phyloP scores from a whole-genome alignment of 805 yeast genomes.

The Myxozyma udenii region DNA sequence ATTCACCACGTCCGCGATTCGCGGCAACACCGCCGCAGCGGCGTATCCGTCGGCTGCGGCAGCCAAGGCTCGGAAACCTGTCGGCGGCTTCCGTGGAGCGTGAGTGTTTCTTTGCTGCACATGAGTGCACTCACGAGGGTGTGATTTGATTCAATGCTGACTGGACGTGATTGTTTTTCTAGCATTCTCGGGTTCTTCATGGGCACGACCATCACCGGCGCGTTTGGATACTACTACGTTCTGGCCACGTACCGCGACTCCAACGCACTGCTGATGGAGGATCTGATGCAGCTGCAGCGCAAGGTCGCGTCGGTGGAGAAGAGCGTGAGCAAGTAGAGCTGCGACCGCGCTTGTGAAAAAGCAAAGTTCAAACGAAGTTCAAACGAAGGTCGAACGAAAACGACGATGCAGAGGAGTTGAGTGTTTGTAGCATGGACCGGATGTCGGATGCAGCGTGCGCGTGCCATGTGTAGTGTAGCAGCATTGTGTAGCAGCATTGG shows the following conservation, averaged over 20 bases:
- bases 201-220: slow-evolving; percentile 73
- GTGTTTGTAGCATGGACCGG: too few species aligned
- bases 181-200: slow-evolving; percentile 70
- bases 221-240: slow-evolving; percentile 71
- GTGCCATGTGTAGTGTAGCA: too few species aligned
- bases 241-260: slow-evolving; percentile 73
- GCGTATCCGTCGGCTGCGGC: slow-evolving; percentile 8
- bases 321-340: too few species aligned
- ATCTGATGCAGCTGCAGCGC: slow-evolving; percentile 65
- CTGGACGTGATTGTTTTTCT: slow-evolving; percentile 2
- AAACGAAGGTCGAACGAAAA: too few species aligned
- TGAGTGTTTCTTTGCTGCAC: slow-evolving; percentile 21
- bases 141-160: background rate
- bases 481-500: too few species aligned
- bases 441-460: too few species aligned
- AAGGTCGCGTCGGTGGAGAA: slow-evolving; percentile 65
- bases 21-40: slow-evolving; percentile 9
- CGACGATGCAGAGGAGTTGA: too few species aligned
- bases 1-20: background rate
- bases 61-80: slow-evolving; percentile 23
- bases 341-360: too few species aligned
- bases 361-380: too few species aligned
- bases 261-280: slow-evolving; percentile 69
- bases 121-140: background rate
- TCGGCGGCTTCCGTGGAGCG: slow-evolving; percentile 48